Base-by-base conservation (phyloP, 306 rosid species). In the Cicer bijugum region DNA sequence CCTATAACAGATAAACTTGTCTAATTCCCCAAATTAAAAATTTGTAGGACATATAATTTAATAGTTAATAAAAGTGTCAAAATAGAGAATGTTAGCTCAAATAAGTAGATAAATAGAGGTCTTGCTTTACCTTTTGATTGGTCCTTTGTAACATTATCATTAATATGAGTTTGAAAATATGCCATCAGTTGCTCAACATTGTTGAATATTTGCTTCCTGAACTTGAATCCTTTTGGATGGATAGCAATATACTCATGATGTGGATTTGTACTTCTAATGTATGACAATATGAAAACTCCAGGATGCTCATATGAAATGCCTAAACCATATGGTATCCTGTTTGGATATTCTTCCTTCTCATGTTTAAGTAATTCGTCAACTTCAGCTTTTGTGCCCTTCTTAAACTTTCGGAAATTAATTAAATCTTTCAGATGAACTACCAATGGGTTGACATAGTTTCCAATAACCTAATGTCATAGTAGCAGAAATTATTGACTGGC, bases 301-400 rank as follows among this genome's bases (percentile, higher is more conserved):
- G 88, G 88, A 81, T 84, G 83, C 66, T 81, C 85, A 64, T 69
- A 75, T 11, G 88, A 81, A 78, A 84, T 51, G 40, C 83, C 85
- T 75, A 84, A 63, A 53, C 79, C 80, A 81, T 78, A 84, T 11
- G 77, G 70, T 57, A 78, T 84, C 81, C 85, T 70, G 38, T 57
- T 84, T 33, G 88, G 88, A 75, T 69, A 28, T 75, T 81, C 74
- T 44, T 75, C 78, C 72, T 84, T 84, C 83, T 84, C 88, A 6
- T 19, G 65, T 52, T 75, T 84, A 35, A 84, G 52, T 12, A 64
- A 48, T 71, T 78, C 59, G 23, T 84, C 88, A 67, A 71, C 85
- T 71, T 81, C 88, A 33, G 81, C 79, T 78, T 84, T 84, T 40
- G 83, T 57, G 69, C 88, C 88, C 65, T 45, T 74, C 80, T 84